A percentile compares a stretch with the other conserved stretches of the same genome.
Evolutionary conservation across 768 basidiomycete species (phyloP).

Genomic region (Udeniomyces megalosporus): DNA sequence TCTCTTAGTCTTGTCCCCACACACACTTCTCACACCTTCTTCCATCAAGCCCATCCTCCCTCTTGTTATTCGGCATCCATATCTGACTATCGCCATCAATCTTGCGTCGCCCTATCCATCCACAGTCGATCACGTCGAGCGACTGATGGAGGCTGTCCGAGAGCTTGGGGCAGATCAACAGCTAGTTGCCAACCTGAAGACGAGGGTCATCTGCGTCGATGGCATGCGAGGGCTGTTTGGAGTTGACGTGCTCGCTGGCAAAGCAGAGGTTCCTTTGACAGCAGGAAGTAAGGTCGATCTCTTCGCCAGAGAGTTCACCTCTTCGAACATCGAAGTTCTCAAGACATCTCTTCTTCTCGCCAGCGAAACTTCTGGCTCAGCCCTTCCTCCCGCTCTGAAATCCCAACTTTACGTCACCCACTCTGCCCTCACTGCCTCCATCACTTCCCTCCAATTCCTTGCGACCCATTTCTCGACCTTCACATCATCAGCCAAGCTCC

Average conservation of each 20-base stretch:
- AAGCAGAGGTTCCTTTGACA: background rate
- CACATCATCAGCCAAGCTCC: background rate
- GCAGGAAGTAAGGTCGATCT: background rate
- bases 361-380: background rate
- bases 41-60: background rate
- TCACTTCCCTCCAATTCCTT: background rate
- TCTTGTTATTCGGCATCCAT: background rate
- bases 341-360: background rate
- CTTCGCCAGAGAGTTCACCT: background rate
- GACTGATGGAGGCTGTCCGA: background rate
- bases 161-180: background rate
- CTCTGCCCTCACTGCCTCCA: background rate
- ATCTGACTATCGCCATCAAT: constrained; percentile 2
- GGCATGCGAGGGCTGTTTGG: background rate
- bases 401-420: background rate
- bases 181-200: background rate
- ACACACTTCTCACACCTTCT: background rate
- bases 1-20: background rate
- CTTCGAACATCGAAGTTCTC: background rate
- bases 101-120: background rate
- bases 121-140: background rate
- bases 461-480: background rate
- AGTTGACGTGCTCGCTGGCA: background rate
- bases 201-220: background rate
- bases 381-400: background rate